phyloP scores from a whole-genome alignment of 2,329 filamentous ascomycete species.

The Pseudopithomyces chartarum region DNA sequence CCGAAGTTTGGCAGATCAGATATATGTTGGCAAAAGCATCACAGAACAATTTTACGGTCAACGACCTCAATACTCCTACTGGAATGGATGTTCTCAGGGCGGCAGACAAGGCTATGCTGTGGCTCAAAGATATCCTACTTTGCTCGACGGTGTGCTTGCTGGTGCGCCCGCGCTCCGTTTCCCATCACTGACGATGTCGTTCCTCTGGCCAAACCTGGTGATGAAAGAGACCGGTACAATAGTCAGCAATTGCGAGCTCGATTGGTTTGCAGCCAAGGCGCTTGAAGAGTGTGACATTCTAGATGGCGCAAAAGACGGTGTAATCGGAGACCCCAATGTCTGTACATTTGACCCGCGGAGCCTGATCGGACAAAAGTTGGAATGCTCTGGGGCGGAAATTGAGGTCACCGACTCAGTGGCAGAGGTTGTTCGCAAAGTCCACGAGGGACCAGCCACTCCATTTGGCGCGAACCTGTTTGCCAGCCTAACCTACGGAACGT shows the following conservation, averaged over 20 bases:
- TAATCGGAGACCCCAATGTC: constrained; percentile 23
- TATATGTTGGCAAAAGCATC: constrained; percentile 27
- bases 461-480: not conserved
- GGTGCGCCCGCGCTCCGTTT: constrained; percentile 32
- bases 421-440: not conserved
- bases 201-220: constrained; percentile 23
- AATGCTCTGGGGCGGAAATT: constrained; percentile 4
- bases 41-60: constrained; percentile 35
- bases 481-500: not conserved
- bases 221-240: constrained; percentile 24
- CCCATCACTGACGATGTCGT: constrained; percentile 12
- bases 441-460: not conserved
- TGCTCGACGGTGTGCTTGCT: constrained; percentile 37
- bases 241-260: constrained; percentile 28
- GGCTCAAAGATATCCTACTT: constrained; percentile 38
- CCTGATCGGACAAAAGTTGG: constrained; percentile 7
- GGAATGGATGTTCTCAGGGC: constrained; percentile 41
- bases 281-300: constrained; percentile 27
- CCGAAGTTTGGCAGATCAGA: constrained; percentile 32
- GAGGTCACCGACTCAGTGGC: not conserved
- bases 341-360: constrained; percentile 29
- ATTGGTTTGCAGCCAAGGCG: constrained; percentile 20
- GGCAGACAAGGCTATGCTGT: constrained; percentile 38
- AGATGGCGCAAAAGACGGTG: constrained; percentile 30
- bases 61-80: constrained; percentile 36